Conservation (phyloP, 2,329 filamentous ascomycete species). For the Grosmannia serpens region DNA sequence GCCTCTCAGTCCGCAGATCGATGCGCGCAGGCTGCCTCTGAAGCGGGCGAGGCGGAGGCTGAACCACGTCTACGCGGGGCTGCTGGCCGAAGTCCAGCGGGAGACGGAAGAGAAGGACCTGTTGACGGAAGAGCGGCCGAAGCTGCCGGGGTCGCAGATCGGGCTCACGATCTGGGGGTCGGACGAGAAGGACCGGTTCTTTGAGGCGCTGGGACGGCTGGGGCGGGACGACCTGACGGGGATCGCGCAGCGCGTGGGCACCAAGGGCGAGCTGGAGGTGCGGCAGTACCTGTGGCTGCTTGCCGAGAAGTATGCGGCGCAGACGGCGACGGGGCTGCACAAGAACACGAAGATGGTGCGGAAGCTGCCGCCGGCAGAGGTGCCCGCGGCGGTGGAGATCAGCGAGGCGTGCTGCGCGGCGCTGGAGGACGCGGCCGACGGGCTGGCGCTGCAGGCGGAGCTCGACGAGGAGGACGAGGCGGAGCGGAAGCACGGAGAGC, state of each 20-base stretch:
- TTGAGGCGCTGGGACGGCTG: constrained; percentile 49
- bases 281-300: constrained; percentile 57
- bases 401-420: constrained; percentile 50
- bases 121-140: constrained; percentile 14
- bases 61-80: constrained; percentile 34
- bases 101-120: constrained; percentile 8
- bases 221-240: constrained; percentile 50
- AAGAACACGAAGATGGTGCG: constrained; percentile 17
- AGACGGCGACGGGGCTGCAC: constrained; percentile 1
- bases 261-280: constrained; percentile 67
- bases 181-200: constrained; percentile 60
- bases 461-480: constrained; percentile 49
- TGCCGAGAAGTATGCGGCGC: constrained; percentile 26
- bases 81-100: constrained; percentile 39
- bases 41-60: constrained; percentile 34
- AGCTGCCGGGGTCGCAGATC: constrained; percentile 42
- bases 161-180: constrained; percentile 61
- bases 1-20: too few species aligned
- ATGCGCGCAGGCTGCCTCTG: constrained; percentile 17
- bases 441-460: constrained; percentile 53
- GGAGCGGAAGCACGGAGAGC: constrained; percentile 44
- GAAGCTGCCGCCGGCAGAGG: constrained; percentile 37
- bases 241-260: constrained; percentile 47
- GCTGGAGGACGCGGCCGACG: constrained; percentile 58
- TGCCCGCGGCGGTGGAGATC: constrained; percentile 62